A percentile compares a stretch with the other conserved stretches of the same genome.
Conservation (phyloP, 1,284 basidiomycete species). For the Ceratobasidium sp. region DNA sequence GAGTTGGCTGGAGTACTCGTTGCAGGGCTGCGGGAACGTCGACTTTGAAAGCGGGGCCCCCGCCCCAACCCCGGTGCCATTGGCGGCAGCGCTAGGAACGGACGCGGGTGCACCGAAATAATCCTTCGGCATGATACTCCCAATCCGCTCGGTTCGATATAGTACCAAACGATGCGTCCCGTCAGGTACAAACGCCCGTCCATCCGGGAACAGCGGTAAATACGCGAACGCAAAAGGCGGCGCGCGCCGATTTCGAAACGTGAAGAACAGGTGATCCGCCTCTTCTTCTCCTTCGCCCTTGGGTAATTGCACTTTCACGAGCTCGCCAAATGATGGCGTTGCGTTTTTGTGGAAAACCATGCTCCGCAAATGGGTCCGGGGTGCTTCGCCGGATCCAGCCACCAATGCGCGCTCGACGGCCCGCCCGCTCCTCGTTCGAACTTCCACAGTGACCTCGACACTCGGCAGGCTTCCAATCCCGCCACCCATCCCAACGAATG, state of each 20-base stretch:
- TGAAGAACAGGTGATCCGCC: conserved; percentile 87
- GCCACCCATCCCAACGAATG: conserved; percentile 47
- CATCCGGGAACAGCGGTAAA: conserved; percentile 83
- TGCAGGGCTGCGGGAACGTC: conserved; percentile 67
- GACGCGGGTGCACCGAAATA: conserved; percentile 75
- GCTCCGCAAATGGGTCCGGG: conserved; percentile 82
- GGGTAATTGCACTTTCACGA: conserved; percentile 86
- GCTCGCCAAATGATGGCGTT: conserved; percentile 89
- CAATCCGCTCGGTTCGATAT: conserved; percentile 76
- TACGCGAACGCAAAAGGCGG: conserved; percentile 92
- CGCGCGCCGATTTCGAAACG: conserved; percentile 80
- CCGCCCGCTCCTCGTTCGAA: conserved; percentile 78
- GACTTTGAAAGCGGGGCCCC: conserved; percentile 55
- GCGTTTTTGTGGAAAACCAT: conserved; percentile 87
- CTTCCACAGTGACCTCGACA: conserved; percentile 89
- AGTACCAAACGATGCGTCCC: conserved; percentile 86
- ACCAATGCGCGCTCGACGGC: conserved; percentile 77
- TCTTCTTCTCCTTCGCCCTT: conserved; percentile 43
- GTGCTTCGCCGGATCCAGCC: conserved; percentile 84
- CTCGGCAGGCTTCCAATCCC: conserved; percentile 56
- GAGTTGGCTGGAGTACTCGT: conserved; percentile 65
- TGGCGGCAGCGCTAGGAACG: conserved; percentile 60
- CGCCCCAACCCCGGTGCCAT: conserved; percentile 47
- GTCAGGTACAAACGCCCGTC: conserved; percentile 85
- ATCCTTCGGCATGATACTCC: conserved; percentile 63